Evolutionary conservation across 495 filamentous ascomycete genomes (phyloP), one percentile per base, ranked within the genome.

Genomic region (Penicillium subrubescens): DNA sequence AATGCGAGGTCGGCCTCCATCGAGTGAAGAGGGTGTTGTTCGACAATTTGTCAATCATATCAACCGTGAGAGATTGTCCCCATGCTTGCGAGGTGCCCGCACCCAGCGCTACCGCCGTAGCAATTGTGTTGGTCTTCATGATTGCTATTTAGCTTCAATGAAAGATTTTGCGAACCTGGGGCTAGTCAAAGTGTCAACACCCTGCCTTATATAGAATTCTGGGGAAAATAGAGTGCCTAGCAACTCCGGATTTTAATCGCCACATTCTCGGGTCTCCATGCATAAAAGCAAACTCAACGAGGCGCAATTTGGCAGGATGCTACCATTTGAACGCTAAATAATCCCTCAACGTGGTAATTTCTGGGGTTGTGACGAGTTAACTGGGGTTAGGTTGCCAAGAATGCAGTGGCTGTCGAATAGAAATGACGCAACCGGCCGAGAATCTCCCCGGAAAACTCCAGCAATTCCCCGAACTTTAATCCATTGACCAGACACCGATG

Each of bases 1-100:
- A 67, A 64, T 67, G 66, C 34, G 66, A 67, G 27, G 52, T 53
- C 17, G 66, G 61, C 34, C 66, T 61, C 66, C 66, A 67, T 7
- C 66, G 34, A 0, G 58, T 60, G 17, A 67, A 67, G 12, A 67
- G 52, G 15, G 27, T 67, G 23, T 67, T 67, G 12, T 67, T 67
- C 2, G 43, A 58, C 66, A 67, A 61, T 12, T 62, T 64, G 51
- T 67, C 54, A 50, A 67, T 67, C 37, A 37, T 57, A 11, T 61
- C 58, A 2, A 29, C 53, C 5, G 61, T 64, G 11, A 67, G 66
- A 14, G 61, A 21, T 29, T 61, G 33, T 5, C 66, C 59, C 53
- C 52, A 59, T 51, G 23, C 56, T 7, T n/a, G 25, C n/a, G 66
- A 56, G 12, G 19, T 33, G 10, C 51, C 23, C n/a, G 58, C 48